phyloP scores from a whole-genome alignment of 192 early-diverging fungal species.

The Rhizophagus clarus region DNA sequence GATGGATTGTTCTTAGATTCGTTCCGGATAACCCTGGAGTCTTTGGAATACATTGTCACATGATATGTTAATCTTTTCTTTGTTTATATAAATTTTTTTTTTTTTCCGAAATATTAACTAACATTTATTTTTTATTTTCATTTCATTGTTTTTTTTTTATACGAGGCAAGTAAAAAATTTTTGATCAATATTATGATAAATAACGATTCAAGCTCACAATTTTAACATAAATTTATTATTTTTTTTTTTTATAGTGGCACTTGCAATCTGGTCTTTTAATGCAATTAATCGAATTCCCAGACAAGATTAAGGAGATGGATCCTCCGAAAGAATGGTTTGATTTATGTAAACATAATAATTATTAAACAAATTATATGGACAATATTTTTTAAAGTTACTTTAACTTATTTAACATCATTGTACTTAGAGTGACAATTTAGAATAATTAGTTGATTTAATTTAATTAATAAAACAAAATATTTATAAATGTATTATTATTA shows the following conservation, averaged over 20 bases:
- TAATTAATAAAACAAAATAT: no score
- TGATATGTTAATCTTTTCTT: constrained; percentile 12
- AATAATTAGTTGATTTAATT: no score
- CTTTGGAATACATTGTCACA: constrained; percentile 51
- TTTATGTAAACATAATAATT: background rate
- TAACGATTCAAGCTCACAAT: no score
- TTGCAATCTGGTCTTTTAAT: constrained; percentile 48
- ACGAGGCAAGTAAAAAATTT: no score
- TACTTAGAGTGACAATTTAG: no score
- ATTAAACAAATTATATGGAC: no score
- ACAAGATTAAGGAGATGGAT: constrained; percentile 38
- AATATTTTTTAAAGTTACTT: no score
- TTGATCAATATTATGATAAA: no score
- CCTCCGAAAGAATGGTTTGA: constrained; percentile 18
- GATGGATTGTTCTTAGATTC: constrained; percentile 42
- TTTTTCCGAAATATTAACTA: background rate
- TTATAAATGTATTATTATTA: no score
- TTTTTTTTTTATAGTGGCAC: constrained; percentile 42
- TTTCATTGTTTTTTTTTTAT: background rate
- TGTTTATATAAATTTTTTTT: background rate
- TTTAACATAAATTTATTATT: no score
- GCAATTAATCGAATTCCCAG: constrained; percentile 43
- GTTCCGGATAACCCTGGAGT: constrained; percentile 50
- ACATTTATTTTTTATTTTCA: background rate
- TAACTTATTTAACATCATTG: no score